Evolutionary conservation across 352 stramenopile species (phyloP), one percentile per base, ranked within the genome.

Genomic region (Phytophthora pinifolia): DNA sequence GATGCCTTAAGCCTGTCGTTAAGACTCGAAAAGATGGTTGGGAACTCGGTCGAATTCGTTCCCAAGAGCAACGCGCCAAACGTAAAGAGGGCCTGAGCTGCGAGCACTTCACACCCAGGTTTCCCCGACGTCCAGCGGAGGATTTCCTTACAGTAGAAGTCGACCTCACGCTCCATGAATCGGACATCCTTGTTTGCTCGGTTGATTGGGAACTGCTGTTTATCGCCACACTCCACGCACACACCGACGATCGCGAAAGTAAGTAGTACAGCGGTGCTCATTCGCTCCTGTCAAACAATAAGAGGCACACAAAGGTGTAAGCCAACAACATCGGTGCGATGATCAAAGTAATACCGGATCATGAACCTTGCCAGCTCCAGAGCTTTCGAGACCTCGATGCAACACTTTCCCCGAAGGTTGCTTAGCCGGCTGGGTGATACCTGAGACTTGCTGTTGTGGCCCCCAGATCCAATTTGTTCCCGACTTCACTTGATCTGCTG

Each of bases 121-220:
- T 70, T 65, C 1, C 29, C 50, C 14, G 55, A 58, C 13, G 61
- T 66, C 39, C 78, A 47, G 3, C 65, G 68, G 25, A 62, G 33
- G 49, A 93, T 76, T 50, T 94, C 83, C 31, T 88, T 90, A 55
- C 72, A 84, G 45, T 88, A 94, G 65, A 87, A 90, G 7, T 88
- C 72, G 10, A 86, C 50, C 25, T 92, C 80, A 10, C 81, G 74
- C 35, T 86, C 80, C 47, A 90, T 59, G 31, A 72, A 70, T 46
- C 74, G 67, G 36, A 85, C 37, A 9, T 62, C 47, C 35, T 67
- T 67, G 10, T 46, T 44, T 2, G 31, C 33, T 35, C 46, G 50
- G 17, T 59, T 37, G 9, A 22, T 46, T 8, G 51, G 20, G 48
- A 68, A 54, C 4, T 57, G 30, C 15, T 44, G 17, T n/a, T 67